These are phyloP conservation scores for Rhynchospora breviuscula DNA, from an alignment of 176 grass and related monocot genomes.

Conservation along the genomic window DNA sequence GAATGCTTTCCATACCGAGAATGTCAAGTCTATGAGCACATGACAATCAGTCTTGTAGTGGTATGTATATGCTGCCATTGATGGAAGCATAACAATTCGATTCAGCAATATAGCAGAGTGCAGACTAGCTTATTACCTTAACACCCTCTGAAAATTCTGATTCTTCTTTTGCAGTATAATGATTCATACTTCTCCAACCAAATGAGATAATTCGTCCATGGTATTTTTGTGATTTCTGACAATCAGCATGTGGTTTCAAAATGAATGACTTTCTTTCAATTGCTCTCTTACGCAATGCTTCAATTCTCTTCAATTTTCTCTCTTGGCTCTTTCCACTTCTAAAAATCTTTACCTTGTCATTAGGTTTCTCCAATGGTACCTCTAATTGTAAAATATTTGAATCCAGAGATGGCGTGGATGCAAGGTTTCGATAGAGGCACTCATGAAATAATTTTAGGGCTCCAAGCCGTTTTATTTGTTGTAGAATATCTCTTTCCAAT, in stretches of 20 bases:
- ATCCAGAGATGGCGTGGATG: constrained; percentile 13
- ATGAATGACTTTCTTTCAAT: background rate
- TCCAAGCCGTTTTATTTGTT: constrained; percentile 52
- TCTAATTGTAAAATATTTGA: constrained; percentile 25
- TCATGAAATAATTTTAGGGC: constrained; percentile 44
- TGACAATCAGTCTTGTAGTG: constrained; percentile 2
- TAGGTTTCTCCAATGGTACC: constrained; percentile 20
- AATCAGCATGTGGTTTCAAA: background rate
- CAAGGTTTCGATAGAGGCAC: constrained; percentile 21
- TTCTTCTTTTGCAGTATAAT: constrained; percentile 44
- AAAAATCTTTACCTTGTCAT: constrained; percentile 25
- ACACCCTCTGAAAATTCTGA: constrained; percentile 51
- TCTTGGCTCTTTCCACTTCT: constrained; percentile 48
- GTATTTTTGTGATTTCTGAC: constrained; percentile 21
- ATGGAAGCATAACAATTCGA: background rate
- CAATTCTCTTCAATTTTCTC: constrained; percentile 63
- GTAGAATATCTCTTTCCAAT: constrained; percentile 57
- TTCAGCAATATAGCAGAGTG: constrained; percentile 10
- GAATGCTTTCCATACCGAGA: too few species aligned
- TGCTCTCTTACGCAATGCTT: constrained; percentile 32
- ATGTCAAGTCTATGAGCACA: background rate
- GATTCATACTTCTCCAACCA: constrained; percentile 33
- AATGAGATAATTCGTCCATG: constrained; percentile 38
- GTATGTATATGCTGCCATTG: background rate
- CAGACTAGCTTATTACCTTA: constrained; percentile 43